Evolutionary conservation across 768 basidiomycete genomes (phyloP).

Genomic region (Cubamyces lactineus): DNA sequence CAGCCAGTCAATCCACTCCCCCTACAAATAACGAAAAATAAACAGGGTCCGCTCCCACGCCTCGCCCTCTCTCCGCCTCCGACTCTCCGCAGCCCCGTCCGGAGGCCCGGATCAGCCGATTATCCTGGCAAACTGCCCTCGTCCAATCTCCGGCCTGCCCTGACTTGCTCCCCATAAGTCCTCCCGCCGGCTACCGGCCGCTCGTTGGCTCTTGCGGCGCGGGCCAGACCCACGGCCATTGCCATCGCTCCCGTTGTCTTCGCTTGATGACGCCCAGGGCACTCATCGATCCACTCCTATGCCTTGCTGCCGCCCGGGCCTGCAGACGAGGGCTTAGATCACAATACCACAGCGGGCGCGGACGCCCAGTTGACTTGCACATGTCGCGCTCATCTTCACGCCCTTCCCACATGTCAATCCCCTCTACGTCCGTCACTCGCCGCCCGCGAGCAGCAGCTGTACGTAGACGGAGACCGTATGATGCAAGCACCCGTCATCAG

Average conservation of each 20-base stretch:
- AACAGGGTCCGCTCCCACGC: conserved; percentile 13
- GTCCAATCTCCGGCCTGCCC: conserved; percentile 13
- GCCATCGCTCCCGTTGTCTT: not conserved
- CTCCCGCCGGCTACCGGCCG: conserved; percentile 5
- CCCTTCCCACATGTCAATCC: conserved; percentile 8
- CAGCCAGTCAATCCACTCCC: not conserved
- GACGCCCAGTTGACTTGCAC: not conserved
- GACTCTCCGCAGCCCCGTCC: not conserved
- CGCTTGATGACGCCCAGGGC: not conserved
- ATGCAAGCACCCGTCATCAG: conserved; percentile 8
- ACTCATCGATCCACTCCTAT: not conserved
- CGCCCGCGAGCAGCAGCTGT: not conserved
- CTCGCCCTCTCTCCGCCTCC: conserved; percentile 1
- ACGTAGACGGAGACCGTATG: not conserved
- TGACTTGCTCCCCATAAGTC: not conserved
- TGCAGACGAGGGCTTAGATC: conserved; percentile 10
- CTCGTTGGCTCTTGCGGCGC: no score
- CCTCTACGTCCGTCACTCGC: conserved; percentile 4
- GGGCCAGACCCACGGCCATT: not conserved
- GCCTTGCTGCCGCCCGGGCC: not conserved
- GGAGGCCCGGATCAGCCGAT: conserved; percentile 6
- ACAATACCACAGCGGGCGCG: not conserved
- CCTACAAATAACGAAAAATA: conserved; percentile 8
- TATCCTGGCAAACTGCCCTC: not conserved
- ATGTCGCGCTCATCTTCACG: conserved; percentile 11